Base-by-base conservation (phyloP, 2,329 filamentous ascomycete species). In the Colletotrichum noveboracense region DNA sequence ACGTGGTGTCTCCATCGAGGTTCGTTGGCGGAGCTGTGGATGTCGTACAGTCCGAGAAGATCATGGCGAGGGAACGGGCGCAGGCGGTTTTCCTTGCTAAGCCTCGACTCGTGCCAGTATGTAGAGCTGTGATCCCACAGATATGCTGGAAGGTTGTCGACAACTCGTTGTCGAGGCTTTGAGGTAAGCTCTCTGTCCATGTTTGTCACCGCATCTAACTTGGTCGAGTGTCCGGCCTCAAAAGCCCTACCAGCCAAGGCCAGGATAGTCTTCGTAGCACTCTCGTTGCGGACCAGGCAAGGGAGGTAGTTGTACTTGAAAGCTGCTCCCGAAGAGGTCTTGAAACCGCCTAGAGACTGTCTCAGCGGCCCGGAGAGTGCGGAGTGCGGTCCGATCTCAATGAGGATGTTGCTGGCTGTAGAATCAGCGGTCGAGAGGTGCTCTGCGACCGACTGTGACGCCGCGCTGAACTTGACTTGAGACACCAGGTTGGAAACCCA, bases 271-370 rank as follows among this genome's bases (percentile, higher is more conserved):
- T 86, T 84, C 2, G 88, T 87, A 2, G 87, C 87, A 64, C 89
- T 84, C 66, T 89, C 87, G n/a, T 89, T 88, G 34, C 90, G 87
- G 3, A 89, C 79, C 4, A 94, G 87, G 0, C 84, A 82, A 1
- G 87, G 84, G 9, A 82, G 80, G 72, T 89, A 89, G 2, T 83
- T 82, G 55, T 87, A 81, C 72, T 86, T 86, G 34, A 38, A 38
- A 62, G 83, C 82, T 0, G 85, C 85, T 83, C 58, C 58, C 13
- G 21, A n/a, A 28, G 14, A 18, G 16, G 16, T 26, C 32, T 62
- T 62, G 14, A 38, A 38, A 38, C 34, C 34, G 34, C 14, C 34
- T 18, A 71, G 69, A 18, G 64, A 65, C 26, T 71, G 60, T 13
- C 48, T 58, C 21, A 71, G 21, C 7, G 69, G 69, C n/a, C 32